Conservation (phyloP, 1,284 basidiomycete species). For the Malassezia restricta region DNA sequence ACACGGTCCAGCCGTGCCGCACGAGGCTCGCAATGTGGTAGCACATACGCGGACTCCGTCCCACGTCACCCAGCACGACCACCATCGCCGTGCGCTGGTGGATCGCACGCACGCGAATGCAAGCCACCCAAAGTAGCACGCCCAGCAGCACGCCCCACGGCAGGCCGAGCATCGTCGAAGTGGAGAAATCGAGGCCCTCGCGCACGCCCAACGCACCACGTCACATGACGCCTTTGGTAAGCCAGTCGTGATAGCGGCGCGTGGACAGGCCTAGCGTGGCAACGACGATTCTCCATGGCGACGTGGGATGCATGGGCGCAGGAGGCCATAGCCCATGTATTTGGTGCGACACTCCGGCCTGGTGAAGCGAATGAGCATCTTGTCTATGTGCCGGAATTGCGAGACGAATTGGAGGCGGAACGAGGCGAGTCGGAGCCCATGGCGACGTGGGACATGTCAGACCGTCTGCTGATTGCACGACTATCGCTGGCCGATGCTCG, state of each 20-base stretch:
- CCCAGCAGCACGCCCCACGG: neutral
- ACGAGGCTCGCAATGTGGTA: constrained; percentile 90
- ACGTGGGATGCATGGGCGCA: constrained; percentile 5
- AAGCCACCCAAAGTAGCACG: neutral
- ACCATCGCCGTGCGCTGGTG: constrained; percentile 54
- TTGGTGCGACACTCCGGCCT: neutral
- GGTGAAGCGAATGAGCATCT: neutral
- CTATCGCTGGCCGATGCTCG: constrained; percentile 65
- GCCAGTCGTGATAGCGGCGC: too few relatives aligned
- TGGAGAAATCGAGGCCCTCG: neutral
- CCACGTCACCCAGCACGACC: constrained; percentile 88
- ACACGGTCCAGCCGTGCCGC: constrained; percentile 64
- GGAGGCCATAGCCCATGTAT: constrained; percentile 1
- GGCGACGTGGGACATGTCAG: constrained; percentile 50
- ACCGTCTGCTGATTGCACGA: constrained; percentile 72
- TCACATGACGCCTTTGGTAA: too few relatives aligned
- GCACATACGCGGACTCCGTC: constrained; percentile 93
- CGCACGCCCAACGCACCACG: neutral
- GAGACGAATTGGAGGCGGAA: constrained; percentile 61
- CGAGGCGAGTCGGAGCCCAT: neutral
- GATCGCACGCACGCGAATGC: neutral
- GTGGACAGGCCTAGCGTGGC: too few relatives aligned
- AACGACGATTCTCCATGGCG: neutral
- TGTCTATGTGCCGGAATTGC: constrained; percentile 68
- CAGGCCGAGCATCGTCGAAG: neutral